Evolutionary conservation across 179 eudicot genomes (phyloP).

Genomic region (Beta lomatogona): DNA sequence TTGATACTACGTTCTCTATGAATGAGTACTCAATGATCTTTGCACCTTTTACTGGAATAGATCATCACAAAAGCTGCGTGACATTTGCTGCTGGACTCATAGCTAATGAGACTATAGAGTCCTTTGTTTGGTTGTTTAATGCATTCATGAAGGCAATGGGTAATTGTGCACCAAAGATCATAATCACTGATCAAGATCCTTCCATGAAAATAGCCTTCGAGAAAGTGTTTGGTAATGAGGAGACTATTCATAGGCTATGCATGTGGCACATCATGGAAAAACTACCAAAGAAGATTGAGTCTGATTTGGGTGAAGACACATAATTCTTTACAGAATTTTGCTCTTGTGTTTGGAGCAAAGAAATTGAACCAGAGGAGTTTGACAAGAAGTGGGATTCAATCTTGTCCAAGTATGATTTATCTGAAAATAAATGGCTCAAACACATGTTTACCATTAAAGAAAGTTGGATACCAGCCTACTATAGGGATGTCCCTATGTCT

Average conservation of each 20-base stretch:
- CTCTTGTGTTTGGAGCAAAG: not conserved
- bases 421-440: not conserved
- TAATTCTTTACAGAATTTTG: not conserved
- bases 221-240: not conserved
- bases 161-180: not conserved
- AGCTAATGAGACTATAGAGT: not conserved
- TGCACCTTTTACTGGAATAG: not conserved
- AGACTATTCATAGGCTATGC: not conserved
- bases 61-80: not conserved
- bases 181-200: not conserved
- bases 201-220: not conserved
- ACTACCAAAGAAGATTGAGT: not conserved
- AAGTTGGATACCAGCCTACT: not conserved
- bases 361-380: not conserved
- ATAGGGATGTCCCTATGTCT: not conserved
- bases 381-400: not conserved
- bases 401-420: not conserved
- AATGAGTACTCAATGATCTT: not conserved
- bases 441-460: not conserved
- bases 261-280: conserved; percentile 6
- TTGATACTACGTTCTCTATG: not conserved
- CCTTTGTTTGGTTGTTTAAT: not conserved
- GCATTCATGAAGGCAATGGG: not conserved
- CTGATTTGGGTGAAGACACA: not conserved
- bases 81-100: not conserved